These are phyloP conservation scores for Vaccinium myrtillus DNA, from an alignment of 148 eudicot species.

Conservation along the genomic window DNA sequence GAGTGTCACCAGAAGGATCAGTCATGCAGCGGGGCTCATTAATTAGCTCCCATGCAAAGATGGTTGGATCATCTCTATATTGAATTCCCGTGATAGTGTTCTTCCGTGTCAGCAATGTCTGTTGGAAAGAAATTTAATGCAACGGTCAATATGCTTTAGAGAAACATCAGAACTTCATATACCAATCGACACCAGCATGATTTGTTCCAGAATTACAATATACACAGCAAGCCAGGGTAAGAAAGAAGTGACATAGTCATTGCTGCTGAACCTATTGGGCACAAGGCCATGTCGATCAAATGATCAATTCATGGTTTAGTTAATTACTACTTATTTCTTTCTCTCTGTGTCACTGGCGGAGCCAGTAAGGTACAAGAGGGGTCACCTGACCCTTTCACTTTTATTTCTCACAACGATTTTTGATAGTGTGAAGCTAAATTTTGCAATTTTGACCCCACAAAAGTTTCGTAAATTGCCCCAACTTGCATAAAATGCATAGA, in stretches of 20 bases:
- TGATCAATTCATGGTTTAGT: not conserved
- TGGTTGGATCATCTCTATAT: conserved; percentile 89
- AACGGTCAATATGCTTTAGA: not conserved
- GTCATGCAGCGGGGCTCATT: conserved; percentile 96
- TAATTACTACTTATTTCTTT: not conserved
- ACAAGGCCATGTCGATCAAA: not conserved
- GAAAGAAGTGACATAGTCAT: not conserved
- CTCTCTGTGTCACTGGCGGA: not conserved
- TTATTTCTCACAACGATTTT: too few species aligned
- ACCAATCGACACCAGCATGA: conserved; percentile 2
- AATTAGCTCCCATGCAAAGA: conserved; percentile 92
- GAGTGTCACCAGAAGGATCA: conserved; percentile 87
- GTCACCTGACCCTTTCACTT: too few species aligned
- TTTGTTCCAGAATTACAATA: not conserved
- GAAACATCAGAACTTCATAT: not conserved
- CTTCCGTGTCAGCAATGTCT: conserved; percentile 88
- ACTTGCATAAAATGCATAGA: too few species aligned
- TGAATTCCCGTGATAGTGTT: conserved; percentile 82
- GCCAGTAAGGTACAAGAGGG: too few species aligned
- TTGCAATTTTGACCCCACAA: too few species aligned
- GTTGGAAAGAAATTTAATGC: conserved; percentile 14
- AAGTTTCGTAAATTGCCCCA: too few species aligned
- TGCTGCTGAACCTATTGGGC: not conserved
- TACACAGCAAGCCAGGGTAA: not conserved
- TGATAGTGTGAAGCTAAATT: too few species aligned